Evolutionary conservation across 352 stramenopile species (phyloP).

Genomic region (Phytophthora pinifolia): DNA sequence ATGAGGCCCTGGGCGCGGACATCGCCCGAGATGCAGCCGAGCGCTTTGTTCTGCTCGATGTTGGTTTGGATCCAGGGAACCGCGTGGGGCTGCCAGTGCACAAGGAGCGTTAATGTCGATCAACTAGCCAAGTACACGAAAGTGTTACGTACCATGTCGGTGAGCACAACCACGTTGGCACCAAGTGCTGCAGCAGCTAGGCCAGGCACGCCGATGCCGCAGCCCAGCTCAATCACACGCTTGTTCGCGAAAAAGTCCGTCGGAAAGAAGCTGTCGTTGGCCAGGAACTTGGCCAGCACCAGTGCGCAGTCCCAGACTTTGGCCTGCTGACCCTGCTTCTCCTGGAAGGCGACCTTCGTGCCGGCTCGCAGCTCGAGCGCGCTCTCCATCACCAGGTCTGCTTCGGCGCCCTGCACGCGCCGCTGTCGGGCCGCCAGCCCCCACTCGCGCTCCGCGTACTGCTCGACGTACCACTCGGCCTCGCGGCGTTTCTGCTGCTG

Average conservation of each 20-base stretch:
- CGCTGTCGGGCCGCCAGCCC: conserved; percentile 37
- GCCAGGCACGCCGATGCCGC: conserved; percentile 53
- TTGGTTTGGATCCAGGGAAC: conserved; percentile 56
- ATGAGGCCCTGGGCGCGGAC: conserved; percentile 35
- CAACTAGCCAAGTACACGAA: not conserved
- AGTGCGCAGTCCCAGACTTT: conserved; percentile 65
- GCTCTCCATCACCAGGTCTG: conserved; percentile 35
- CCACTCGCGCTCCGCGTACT: conserved; percentile 45
- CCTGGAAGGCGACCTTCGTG: conserved; percentile 36
- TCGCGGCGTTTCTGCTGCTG: conserved; percentile 41
- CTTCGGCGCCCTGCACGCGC: conserved; percentile 27
- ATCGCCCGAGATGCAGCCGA: conserved; percentile 21
- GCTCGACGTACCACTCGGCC: conserved; percentile 32
- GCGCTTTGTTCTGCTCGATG: conserved; percentile 42
- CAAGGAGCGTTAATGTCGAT: conserved; percentile 1
- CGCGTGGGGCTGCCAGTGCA: conserved; percentile 29
- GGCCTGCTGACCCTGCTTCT: conserved; percentile 59
- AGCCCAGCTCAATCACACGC: conserved; percentile 58
- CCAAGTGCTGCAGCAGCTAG: conserved; percentile 44
- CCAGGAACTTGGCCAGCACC: conserved; percentile 54
- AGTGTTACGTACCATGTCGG: conserved; percentile 40
- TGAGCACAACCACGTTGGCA: conserved; percentile 45
- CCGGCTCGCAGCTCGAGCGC: conserved; percentile 26
- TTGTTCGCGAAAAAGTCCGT: conserved; percentile 48
- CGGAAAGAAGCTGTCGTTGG: conserved; percentile 35